A percentile compares a stretch with the other conserved stretches of the same genome.
These are phyloP conservation scores for Panaeolus cyanescens DNA, from an alignment of 768 basidiomycete genomes.

Conservation along the genomic window DNA sequence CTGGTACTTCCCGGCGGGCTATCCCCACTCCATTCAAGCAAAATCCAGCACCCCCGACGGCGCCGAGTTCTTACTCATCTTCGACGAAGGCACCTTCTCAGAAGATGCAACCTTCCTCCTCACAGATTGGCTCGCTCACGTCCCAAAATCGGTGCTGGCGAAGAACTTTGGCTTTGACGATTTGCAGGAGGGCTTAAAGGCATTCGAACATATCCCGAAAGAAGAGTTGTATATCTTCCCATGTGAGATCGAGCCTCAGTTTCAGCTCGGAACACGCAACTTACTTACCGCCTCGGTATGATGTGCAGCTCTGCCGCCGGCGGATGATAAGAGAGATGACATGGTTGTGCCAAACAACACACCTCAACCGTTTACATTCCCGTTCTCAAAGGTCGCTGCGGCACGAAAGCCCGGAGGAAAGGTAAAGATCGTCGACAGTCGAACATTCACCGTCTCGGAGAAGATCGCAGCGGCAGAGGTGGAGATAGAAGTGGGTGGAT, in stretches of 20 bases:
- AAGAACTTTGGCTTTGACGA: constrained; percentile 57
- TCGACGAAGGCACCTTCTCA: constrained; percentile 45
- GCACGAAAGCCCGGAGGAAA: constrained; percentile 53
- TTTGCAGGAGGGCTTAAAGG: constrained; percentile 31
- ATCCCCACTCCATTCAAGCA: constrained; percentile 58
- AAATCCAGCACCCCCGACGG: constrained; percentile 47
- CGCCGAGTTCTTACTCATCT: constrained; percentile 54
- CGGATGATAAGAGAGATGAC: constrained; percentile 38
- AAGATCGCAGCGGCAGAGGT: constrained; percentile 62
- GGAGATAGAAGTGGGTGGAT: constrained; percentile 58
- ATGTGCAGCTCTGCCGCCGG: constrained; percentile 39
- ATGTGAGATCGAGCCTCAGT: constrained; percentile 17
- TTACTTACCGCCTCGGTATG: not conserved
- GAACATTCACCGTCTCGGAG: constrained; percentile 51
- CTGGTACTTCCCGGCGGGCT: constrained; percentile 63
- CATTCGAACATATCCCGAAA: constrained; percentile 57
- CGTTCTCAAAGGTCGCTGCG: constrained; percentile 47
- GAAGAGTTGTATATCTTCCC: constrained; percentile 57
- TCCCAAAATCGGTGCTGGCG: constrained; percentile 55
- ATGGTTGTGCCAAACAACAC: constrained; percentile 52
- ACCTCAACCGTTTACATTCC: constrained; percentile 55
- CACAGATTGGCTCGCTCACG: constrained; percentile 70
- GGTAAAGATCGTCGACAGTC: constrained; percentile 61
- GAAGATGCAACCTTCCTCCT: constrained; percentile 63
- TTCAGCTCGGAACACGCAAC: not conserved